Evolutionary conservation across 192 early-diverging fungal species (phyloP).

Genomic region (Podila minutissima): DNA sequence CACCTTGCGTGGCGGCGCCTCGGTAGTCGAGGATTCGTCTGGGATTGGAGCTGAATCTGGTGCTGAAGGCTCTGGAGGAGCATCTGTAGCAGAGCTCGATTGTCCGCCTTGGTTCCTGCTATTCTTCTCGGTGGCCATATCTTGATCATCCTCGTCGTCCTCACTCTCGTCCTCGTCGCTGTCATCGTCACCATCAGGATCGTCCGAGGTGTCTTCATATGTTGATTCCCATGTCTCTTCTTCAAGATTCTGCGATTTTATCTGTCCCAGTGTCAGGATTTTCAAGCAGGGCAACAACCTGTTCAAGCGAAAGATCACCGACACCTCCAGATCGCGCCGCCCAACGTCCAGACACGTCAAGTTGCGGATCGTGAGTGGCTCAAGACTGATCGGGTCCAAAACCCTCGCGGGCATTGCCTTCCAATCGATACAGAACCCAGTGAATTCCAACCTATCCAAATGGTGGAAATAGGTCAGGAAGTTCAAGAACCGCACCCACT

Average conservation of each 20-base stretch:
- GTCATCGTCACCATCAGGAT: not conserved
- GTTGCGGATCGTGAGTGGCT: not conserved
- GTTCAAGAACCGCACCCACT: not conserved
- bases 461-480: not conserved
- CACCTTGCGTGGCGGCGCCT: not conserved
- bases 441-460: not conserved
- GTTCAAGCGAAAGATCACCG: not conserved
- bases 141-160: not conserved
- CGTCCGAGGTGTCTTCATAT: not conserved
- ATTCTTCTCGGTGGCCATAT: too few relatives aligned
- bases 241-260: not conserved
- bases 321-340: not conserved
- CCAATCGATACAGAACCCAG: not conserved
- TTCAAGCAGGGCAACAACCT: not conserved
- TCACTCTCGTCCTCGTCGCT: not conserved
- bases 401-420: not conserved
- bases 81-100: too few relatives aligned
- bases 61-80: too few relatives aligned
- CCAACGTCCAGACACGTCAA: not conserved
- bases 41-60: too few relatives aligned
- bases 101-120: too few relatives aligned
- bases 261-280: not conserved
- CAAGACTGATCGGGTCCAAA: not conserved
- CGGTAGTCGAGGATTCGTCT: too few relatives aligned
- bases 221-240: not conserved